Percentiles rank a stretch among this genome's conserved stretches.
Evolutionary conservation across 2,329 filamentous ascomycete genomes (phyloP).

Genomic region (Microdochium bolleyi): DNA sequence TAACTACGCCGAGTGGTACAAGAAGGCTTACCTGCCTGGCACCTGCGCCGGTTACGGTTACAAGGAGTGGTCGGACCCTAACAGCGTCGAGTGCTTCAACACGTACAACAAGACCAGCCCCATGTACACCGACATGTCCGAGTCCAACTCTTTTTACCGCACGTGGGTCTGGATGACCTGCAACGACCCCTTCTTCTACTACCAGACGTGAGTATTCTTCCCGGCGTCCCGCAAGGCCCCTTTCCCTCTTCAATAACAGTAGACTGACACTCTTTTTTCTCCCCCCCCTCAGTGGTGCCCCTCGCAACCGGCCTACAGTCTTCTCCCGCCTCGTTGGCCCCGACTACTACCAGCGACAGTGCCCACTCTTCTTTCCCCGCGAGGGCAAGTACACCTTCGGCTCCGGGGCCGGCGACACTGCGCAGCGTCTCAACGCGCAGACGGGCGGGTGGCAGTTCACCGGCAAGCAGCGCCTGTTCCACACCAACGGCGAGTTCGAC

Average conservation of each 20-base stretch:
- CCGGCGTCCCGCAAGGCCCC: not conserved
- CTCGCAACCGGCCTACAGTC: conserved; percentile 31
- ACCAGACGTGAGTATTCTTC: conserved; percentile 36
- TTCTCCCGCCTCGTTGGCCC: conserved; percentile 41
- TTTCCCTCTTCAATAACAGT: too few relatives aligned
- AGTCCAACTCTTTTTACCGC: conserved; percentile 35
- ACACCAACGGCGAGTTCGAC: conserved; percentile 50
- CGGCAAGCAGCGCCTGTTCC: conserved; percentile 45
- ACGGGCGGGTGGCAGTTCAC: conserved; percentile 48
- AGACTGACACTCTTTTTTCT: too few relatives aligned
- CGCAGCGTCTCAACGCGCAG: conserved; percentile 37
- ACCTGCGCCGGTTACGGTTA: conserved; percentile 40
- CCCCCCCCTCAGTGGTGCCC: conserved; percentile 32
- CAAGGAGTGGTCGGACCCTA: conserved; percentile 26
- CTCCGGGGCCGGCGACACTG: conserved; percentile 33
- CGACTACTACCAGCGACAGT: conserved; percentile 48
- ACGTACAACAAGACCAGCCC: conserved; percentile 40
- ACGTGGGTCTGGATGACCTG: conserved; percentile 56
- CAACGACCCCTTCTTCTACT: conserved; percentile 55
- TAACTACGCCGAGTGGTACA: conserved; percentile 43
- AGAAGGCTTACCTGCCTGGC: conserved; percentile 14
- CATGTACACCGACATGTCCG: conserved; percentile 38
- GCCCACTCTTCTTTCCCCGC: conserved; percentile 44
- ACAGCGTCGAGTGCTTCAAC: conserved; percentile 42
- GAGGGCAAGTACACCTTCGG: conserved; percentile 41